Evolutionary conservation across 1,139 yeast species (phyloP), one percentile per base, ranked within the genome.

Genomic region (Debaryomycetaceae sp.): DNA sequence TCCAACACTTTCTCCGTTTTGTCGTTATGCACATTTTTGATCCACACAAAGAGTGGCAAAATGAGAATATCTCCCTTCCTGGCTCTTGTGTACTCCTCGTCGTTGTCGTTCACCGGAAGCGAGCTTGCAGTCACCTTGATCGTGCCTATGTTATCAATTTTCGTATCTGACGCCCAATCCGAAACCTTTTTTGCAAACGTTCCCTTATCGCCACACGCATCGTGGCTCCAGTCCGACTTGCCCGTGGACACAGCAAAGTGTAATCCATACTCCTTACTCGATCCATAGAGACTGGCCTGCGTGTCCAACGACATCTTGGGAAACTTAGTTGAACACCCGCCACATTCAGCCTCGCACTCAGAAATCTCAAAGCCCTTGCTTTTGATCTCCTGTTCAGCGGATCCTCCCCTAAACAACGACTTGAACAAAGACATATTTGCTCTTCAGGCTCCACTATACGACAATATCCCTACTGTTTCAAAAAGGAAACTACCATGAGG

Each of bases 201-300:
- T 2, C 75, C 72, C 18, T 61, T 44, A 3, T 65, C 75, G 35
- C 78, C 83, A 7, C 75, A 64, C 9, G 95, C 88, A 55, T 85
- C 85, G 46, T 80, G 94, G 5, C 64, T 67, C 98, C 98, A 92
- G 61, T 92, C 96, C 1, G 78, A 59, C 50, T 82, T 81, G 11
- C 94, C 95, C 0, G 97, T 88, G 2, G 96, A 83, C 0, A 91
- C 81, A 15, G 89, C 62, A 26, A 88, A 66, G 50, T 91, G 97
- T 17, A 84, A 55, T 5, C 81, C 83, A 42, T 79, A 81, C 2
- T 85, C 81, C 48, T 75, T 75, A 1, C 95, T 81, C 3, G 89
- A 71, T 41, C 85, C 81, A 79, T 86, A 88, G 30, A 92, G 68
- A 5, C 53, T 61, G 14, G 24, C 66, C 30, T 51, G 54, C 6